phyloP scores from a whole-genome alignment of 768 basidiomycete genomes.

The Tylopilus vinaceipallidus region DNA sequence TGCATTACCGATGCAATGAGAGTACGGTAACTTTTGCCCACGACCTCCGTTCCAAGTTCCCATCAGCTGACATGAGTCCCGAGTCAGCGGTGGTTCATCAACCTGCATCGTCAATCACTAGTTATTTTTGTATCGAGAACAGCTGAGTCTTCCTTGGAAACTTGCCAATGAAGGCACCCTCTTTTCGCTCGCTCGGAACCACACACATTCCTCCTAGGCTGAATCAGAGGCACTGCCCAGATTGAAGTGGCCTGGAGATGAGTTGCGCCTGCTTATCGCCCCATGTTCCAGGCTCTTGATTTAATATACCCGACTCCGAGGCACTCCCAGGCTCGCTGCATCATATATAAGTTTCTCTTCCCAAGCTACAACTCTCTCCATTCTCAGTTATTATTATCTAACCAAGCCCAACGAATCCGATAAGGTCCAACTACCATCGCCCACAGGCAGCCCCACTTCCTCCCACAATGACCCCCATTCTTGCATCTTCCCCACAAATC shows the following conservation, averaged over 20 bases:
- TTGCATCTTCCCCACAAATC: background rate
- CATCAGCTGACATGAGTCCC: background rate
- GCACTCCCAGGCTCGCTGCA: constrained; percentile 15
- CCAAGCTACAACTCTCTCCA: background rate
- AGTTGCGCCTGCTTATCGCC: background rate
- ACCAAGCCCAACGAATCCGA: background rate
- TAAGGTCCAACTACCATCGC: background rate
- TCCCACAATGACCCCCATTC: constrained; percentile 12
- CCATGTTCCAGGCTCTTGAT: too few relatives aligned
- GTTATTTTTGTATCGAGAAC: background rate
- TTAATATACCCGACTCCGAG: too few relatives aligned
- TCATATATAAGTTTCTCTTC: constrained; percentile 10
- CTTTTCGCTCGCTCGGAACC: background rate
- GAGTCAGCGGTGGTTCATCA: too few relatives aligned
- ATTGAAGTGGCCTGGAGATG: background rate
- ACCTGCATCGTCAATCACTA: too few relatives aligned
- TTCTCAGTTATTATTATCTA: constrained; percentile 2
- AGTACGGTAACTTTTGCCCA: background rate
- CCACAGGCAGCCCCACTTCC: background rate
- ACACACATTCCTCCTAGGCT: too few relatives aligned
- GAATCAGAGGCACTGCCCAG: background rate
- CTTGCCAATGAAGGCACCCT: background rate
- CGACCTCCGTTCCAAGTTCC: background rate
- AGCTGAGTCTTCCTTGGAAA: too few relatives aligned
- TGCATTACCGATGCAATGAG: too few relatives aligned